Evolutionary conservation across 306 rosid species (phyloP).

Genomic region (Spatholobus suberectus): DNA sequence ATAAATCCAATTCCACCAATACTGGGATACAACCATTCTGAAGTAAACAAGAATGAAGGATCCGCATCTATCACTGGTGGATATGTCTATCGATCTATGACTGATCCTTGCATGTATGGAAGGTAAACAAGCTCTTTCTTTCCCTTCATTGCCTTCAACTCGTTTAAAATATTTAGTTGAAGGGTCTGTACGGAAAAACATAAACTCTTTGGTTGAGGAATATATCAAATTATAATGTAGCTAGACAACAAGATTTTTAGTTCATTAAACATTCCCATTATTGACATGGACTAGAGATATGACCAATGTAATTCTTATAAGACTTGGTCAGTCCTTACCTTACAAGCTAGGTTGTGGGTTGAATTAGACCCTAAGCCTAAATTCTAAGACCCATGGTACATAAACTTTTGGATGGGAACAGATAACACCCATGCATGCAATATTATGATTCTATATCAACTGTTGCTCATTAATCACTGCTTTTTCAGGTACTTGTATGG

Average conservation of each 20-base stretch:
- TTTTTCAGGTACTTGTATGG: conserved; percentile 73
- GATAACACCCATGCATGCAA: no score
- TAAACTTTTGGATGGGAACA: no score
- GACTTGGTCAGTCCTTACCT: no score
- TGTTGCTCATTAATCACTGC: neutral
- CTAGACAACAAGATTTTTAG: neutral
- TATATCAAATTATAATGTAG: neutral
- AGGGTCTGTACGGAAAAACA: neutral
- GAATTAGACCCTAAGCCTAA: no score
- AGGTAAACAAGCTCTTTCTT: conserved; percentile 52
- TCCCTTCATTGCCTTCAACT: neutral
- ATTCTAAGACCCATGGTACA: no score
- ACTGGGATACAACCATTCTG: conserved; percentile 80
- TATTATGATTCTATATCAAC: no score
- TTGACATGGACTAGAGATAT: neutral
- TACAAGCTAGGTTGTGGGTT: no score
- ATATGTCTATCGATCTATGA: conserved; percentile 75
- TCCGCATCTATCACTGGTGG: conserved; percentile 94
- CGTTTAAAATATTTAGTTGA: neutral
- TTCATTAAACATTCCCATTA: neutral
- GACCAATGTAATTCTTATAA: no score
- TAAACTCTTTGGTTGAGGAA: neutral
- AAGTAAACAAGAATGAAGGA: conserved; percentile 68
- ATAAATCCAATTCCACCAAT: conserved; percentile 69
- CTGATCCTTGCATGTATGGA: conserved; percentile 94